phyloP scores from a whole-genome alignment of 163 green algal species.

The Picocystis sp. region DNA sequence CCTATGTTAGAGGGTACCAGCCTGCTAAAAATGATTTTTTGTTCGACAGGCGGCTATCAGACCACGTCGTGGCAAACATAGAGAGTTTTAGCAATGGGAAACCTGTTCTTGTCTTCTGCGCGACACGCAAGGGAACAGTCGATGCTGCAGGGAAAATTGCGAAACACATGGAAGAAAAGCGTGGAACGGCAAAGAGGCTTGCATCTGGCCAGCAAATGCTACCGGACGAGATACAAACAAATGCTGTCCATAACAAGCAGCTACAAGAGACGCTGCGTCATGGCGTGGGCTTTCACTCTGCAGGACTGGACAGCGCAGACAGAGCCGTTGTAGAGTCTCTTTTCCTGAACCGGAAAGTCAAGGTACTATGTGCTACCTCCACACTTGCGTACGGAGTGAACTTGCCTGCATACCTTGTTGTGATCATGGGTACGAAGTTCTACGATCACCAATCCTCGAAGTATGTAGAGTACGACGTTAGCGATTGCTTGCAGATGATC shows the following conservation, averaged over 20 bases:
- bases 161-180: constrained; percentile 11
- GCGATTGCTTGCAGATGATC: constrained; percentile 55
- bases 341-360: constrained; percentile 36
- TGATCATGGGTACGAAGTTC: constrained; percentile 59
- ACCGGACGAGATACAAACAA: no score
- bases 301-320: constrained; percentile 53
- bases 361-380: constrained; percentile 72
- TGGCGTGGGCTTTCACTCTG: constrained; percentile 78
- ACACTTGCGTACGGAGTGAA: constrained; percentile 85
- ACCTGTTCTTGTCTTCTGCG: constrained; percentile 84
- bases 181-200: constrained; percentile 3
- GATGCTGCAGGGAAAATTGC: constrained; percentile 34
- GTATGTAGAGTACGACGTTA: constrained; percentile 5
- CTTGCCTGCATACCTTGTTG: constrained; percentile 79
- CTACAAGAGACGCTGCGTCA: constrained; percentile 18
- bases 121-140: constrained; percentile 52
- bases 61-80: constrained; percentile 49
- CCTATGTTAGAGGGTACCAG: constrained; percentile 50
- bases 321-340: constrained; percentile 59
- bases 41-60: constrained; percentile 70
- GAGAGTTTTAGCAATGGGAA: constrained; percentile 45
- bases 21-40: constrained; percentile 85
- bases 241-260: background rate
- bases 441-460: constrained; percentile 20
- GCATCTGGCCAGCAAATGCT: constrained; percentile 6